Base-by-base conservation (phyloP, 2,329 filamentous ascomycete genomes). In the Trichoderma sp. region DNA sequence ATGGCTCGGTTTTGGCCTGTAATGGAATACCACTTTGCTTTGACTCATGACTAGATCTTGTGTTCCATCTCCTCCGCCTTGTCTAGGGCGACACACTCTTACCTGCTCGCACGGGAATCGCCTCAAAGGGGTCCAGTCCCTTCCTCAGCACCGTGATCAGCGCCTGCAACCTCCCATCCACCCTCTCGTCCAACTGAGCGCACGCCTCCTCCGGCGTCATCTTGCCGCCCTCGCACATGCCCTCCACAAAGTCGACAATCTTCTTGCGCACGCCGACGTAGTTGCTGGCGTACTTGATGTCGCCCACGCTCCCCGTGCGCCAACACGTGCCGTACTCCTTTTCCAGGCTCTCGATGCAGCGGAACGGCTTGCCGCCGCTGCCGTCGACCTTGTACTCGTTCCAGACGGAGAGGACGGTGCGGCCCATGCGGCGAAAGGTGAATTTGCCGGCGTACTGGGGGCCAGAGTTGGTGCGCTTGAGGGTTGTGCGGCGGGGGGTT, bases 271-370 rank as follows among this genome's bases (percentile, higher is more conserved):
- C 67, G 0, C 68, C 67, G 0, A 74, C 68, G 5, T 72, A 74
- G 4, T 74, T 74, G 6, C 71, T 71, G 7, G 66, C 71, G 21
- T 72, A 74, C 50, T 72, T 74, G 0, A 68, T 47, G 15, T 72
- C 71, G 15, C 63, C 64, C 0, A 67, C 14, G 0, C 47, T 60
- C 0, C 72, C 72, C 12, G 63, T 43, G 1, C 72, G 66, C 72
- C 72, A 74, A 0, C 57, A 54, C 0, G 71, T 72, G 3, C 68
- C 71, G 41, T 71, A 69, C 6, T 44, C 34, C 2, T 47, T 26
- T 44, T 74, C 72, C 0, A 74, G 69, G 3, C 43, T 34, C 21
- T 69, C 70, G 3, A 74, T 71, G 0, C 72, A 28, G 0, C 61
- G 68, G 24, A 73, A 72, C 1, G 69, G 70, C 51, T 68, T 43